Evolutionary conservation across 495 filamentous ascomycete genomes (phyloP), one percentile per base, ranked within the genome.

Genomic region (Lasiosphaeriaceae sp.): DNA sequence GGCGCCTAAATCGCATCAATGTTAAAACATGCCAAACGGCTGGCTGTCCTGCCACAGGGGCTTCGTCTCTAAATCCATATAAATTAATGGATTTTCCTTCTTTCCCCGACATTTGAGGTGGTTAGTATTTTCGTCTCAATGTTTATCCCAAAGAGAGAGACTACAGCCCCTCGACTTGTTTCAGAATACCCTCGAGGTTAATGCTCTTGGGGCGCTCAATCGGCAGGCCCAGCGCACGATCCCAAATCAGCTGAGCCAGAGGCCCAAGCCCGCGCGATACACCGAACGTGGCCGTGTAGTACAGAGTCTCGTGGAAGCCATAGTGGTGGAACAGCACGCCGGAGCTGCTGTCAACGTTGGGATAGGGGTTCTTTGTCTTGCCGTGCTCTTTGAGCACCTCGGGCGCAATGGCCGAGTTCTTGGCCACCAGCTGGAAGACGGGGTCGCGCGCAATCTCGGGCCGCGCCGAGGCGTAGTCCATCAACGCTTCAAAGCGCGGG

Each of bases 171-270:
- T 77, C 77, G 29, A 77, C 77, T 61, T 77, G 60, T 71, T 86
- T 86, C 60, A 96, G 65, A 56, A 96, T 71, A 14, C 92, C 92
- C 69, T 87, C 74, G 57, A 98, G 77, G 75, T 96, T 90, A 70
- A 97, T 93, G 74, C 90, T 96, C 86, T 98, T 98, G 39, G 93
- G 93, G 61, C 94, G 76, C 84, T 98, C 94, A 71, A 98, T 98
- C n/a, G 94, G 94, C 65, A 97, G 74, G 22, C 94, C 94, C 54
- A 98, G 73, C 16, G 91, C 94, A 7, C 94, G 83, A 73, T 97
- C 94, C 94, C 94, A 97, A 68, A 98, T 88, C 58, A 98, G 77
- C 73, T 98, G 94, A 47, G 90, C 91, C 20, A 98, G 77, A 22
- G 94, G 94, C 11, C 94, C 94, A 26, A 98, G 74, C 14, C 93